Conservation (phyloP, 2,329 filamentous ascomycete species). For the Hypocreales sp. region DNA sequence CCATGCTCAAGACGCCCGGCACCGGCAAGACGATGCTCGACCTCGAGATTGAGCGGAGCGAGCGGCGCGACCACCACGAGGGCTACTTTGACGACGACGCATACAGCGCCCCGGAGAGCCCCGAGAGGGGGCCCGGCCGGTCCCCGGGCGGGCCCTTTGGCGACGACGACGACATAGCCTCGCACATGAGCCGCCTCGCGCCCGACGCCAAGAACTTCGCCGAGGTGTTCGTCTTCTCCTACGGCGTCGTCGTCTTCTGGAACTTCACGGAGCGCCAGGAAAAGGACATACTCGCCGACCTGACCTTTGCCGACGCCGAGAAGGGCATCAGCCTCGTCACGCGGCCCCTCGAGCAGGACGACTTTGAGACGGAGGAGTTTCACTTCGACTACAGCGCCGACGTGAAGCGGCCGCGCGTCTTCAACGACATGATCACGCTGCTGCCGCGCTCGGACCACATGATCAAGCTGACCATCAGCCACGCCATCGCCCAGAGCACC, state of each 20-base stretch:
- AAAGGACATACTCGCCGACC: conserved; percentile 86
- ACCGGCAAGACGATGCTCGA: conserved; percentile 80
- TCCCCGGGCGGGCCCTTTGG: conserved; percentile 15
- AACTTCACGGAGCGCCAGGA: conserved; percentile 95
- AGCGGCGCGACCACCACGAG: conserved; percentile 76
- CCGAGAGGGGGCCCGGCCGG: conserved; percentile 13
- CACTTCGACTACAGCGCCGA: conserved; percentile 92
- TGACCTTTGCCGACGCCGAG: conserved; percentile 70
- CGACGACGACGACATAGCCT: conserved; percentile 25
- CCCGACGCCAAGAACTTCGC: conserved; percentile 67
- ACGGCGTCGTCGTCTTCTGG: conserved; percentile 97
- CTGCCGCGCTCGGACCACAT: conserved; percentile 86
- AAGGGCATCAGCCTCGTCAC: conserved; percentile 53
- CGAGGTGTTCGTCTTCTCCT: conserved; percentile 95
- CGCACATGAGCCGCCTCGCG: conserved; percentile 43
- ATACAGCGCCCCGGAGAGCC: conserved; percentile 23
- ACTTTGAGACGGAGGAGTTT: conserved; percentile 96
- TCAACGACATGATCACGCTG: conserved; percentile 98
- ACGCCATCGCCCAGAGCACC: conserved; percentile 93
- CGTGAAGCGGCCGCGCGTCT: conserved; percentile 77
- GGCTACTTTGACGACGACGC: conserved; percentile 73
- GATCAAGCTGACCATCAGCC: conserved; percentile 96
- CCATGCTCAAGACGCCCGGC: conserved; percentile 81
- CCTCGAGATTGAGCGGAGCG: conserved; percentile 89
- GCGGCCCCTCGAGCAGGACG: conserved; percentile 67